Conservation (phyloP, 2,329 filamentous ascomycete species). For the Bisporella sp. region DNA sequence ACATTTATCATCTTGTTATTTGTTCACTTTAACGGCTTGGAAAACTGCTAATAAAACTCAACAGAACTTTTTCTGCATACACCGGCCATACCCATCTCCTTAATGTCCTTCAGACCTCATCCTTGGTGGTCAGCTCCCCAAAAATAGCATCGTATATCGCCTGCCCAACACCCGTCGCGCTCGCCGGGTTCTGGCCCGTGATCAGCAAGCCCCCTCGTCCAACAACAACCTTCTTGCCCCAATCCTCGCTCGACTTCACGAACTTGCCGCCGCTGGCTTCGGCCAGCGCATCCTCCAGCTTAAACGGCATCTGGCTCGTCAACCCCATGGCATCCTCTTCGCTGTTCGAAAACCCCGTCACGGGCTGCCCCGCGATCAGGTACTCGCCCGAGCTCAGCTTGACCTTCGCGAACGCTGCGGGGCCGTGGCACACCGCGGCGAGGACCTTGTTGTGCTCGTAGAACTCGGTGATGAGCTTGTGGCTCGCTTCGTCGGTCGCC, state of each 20-base stretch:
- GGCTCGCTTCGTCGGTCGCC: constrained; percentile 46
- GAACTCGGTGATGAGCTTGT: constrained; percentile 56
- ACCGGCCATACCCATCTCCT: neutral
- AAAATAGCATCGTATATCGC: constrained; percentile 28
- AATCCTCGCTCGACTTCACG: constrained; percentile 45
- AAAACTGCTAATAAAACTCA: no score
- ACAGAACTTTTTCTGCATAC: no score
- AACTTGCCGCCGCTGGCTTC: constrained; percentile 46
- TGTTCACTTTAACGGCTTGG: no score
- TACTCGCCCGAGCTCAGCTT: constrained; percentile 42
- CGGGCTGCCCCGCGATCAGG: constrained; percentile 47
- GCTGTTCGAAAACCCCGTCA: constrained; percentile 52
- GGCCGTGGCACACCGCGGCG: constrained; percentile 63
- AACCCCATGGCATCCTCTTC: constrained; percentile 39
- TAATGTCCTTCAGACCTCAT: constrained; percentile 5
- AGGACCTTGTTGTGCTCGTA: constrained; percentile 54
- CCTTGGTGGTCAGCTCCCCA: constrained; percentile 11
- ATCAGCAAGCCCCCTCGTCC: constrained; percentile 29
- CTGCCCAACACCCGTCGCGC: constrained; percentile 33
- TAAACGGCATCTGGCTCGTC: constrained; percentile 45
- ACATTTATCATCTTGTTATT: no score
- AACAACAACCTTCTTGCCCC: constrained; percentile 25
- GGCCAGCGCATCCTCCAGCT: constrained; percentile 48
- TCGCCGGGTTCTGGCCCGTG: constrained; percentile 38
- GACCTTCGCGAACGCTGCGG: constrained; percentile 54